Conservation (phyloP, 306 rosid species). For the Fragaria vesca region DNA sequence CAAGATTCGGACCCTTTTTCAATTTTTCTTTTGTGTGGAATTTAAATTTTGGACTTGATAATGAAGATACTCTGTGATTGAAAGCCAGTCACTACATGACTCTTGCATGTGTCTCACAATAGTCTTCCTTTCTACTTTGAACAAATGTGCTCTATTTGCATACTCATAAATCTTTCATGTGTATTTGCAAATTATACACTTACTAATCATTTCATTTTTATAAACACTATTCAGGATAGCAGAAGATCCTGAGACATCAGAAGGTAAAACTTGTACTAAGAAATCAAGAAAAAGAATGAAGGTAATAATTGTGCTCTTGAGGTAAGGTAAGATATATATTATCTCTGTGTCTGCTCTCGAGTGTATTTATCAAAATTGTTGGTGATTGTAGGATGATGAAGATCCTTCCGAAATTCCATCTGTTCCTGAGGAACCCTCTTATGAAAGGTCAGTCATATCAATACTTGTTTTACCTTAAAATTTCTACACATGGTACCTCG, state of each 20-base stretch:
- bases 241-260: conserved; percentile 20
- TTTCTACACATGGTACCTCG: background rate
- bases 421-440: background rate
- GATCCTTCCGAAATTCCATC: background rate
- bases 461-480: background rate
- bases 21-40: background rate
- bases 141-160: background rate
- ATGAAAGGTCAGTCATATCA: conserved; percentile 9
- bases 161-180: background rate
- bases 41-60: too few relatives aligned
- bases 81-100: background rate
- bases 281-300: conserved; percentile 28
- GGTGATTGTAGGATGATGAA: conserved; percentile 15
- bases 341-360: conserved; percentile 10
- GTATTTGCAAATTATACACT: background rate
- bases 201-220: background rate
- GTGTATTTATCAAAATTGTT: conserved; percentile 6
- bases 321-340: conserved; percentile 34
- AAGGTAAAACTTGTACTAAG: conserved; percentile 8
- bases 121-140: background rate
- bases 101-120: background rate
- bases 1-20: background rate
- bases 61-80: background rate
- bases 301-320: conserved; percentile 21
- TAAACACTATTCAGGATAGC: conserved; percentile 23